Evolutionary conservation across 495 filamentous ascomycete species (phyloP), one percentile per base, ranked within the genome.

Genomic region (Hypoxylon trugodes): DNA sequence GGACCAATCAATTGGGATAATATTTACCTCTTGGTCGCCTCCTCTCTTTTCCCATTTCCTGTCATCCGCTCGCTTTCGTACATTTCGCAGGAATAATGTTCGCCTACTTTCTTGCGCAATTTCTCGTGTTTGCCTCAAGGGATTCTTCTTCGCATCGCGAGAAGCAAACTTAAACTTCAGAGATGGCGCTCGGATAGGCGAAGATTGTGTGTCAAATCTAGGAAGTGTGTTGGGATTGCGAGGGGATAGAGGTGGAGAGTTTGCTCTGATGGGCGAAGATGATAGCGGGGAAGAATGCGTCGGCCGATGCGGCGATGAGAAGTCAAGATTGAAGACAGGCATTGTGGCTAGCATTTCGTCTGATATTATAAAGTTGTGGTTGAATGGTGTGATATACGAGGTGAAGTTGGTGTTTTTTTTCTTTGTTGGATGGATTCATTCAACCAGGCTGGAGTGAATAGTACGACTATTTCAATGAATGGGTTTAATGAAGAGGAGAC

Each of bases 1-100:
- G 5, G 2, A 33, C n/a, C 4, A 28, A 22, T 38, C 16, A 15
- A 13, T 7, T 9, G 1, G 25, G 4, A 21, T 40, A 41, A 22
- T 25, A 69, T 76, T 22, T 78, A 96, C 86, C 82, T 96, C 89
- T 55, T 97, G 91, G 40, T 91, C 89, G 1, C 91, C 78, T 33
- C 86, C 84, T 76, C 91, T 79, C 73, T 84, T 55, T 74, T 87
- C 72, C 84, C 88, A 85, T 73, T 81, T 68, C 68, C 74, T 79
- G 10, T 91, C 86, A 6, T 96, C 90, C 2, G 87, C 79, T 32
- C 84, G 82, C 60, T 87, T 84, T 66, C 86, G 79, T n/a, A 97
- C 87, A 47, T 88, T 90, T 65, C 89, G 85, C 24, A 97, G 75
- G 65, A 96, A 98, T 48, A 90, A 64, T 6, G 82, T 78, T 32